These are phyloP conservation scores for Paulownia fortunei DNA, from an alignment of 257 asterid species.

Conservation along the genomic window DNA sequence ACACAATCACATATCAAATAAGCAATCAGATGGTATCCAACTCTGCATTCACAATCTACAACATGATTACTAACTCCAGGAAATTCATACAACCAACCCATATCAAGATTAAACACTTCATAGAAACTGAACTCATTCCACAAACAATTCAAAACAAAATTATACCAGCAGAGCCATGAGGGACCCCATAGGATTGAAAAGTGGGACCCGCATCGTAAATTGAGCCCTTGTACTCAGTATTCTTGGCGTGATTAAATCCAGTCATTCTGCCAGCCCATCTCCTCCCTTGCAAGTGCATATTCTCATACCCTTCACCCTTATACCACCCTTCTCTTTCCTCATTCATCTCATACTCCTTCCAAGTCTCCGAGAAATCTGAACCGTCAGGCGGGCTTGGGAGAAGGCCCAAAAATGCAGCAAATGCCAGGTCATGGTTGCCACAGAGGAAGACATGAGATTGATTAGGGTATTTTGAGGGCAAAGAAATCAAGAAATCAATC, in stretches of 20 bases:
- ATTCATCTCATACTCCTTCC: slow-evolving; percentile 79
- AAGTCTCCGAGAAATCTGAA: slow-evolving; percentile 71
- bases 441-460: slow-evolving; percentile 85
- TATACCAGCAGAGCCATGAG: slow-evolving; percentile 91
- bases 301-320: slow-evolving; percentile 74
- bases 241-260: slow-evolving; percentile 67
- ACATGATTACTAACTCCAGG: slow-evolving; percentile 7
- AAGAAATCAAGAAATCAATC: slow-evolving; percentile 71
- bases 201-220: slow-evolving; percentile 90
- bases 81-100: background rate
- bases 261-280: slow-evolving; percentile 88
- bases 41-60: slow-evolving; percentile 7
- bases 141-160: background rate
- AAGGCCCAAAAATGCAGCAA: slow-evolving; percentile 85
- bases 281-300: slow-evolving; percentile 94
- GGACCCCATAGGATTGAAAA: slow-evolving; percentile 84
- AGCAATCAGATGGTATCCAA: too few relatives aligned
- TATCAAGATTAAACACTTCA: background rate
- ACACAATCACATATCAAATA: background rate
- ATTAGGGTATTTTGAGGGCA: slow-evolving; percentile 75
- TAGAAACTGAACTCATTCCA: background rate
- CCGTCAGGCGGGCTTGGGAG: slow-evolving; percentile 83
- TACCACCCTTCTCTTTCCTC: slow-evolving; percentile 94
- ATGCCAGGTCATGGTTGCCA: slow-evolving; percentile 91
- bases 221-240: slow-evolving; percentile 77